phyloP scores from a whole-genome alignment of 768 basidiomycete genomes.

The Fomitopsis pulvina region DNA sequence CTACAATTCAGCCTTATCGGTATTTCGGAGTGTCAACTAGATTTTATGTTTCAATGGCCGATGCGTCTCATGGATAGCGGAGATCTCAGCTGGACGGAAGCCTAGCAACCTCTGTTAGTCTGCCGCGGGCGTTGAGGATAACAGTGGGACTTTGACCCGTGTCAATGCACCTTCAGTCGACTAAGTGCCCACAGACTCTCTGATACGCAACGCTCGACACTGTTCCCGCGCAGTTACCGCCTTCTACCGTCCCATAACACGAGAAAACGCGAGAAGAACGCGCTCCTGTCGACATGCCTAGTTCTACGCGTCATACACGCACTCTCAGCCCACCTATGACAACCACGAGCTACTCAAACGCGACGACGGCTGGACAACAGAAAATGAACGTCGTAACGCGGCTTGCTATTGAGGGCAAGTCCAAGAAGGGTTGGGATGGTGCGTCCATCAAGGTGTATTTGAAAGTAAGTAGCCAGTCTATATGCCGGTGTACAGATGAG shows the following conservation, averaged over 20 bases:
- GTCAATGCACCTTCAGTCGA: neutral
- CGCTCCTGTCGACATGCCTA: slow-evolving; percentile 4
- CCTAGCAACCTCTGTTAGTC: neutral
- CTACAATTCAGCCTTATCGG: too few relatives aligned
- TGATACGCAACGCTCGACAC: neutral
- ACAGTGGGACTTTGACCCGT: neutral
- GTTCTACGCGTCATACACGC: slow-evolving; percentile 20
- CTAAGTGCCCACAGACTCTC: neutral
- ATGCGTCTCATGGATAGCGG: too few relatives aligned
- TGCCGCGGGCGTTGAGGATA: neutral
- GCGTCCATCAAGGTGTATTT: slow-evolving; percentile 70
- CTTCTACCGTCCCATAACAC: neutral
- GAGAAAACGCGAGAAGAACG: slow-evolving; percentile 5
- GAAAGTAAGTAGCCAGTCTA: slow-evolving; percentile 40
- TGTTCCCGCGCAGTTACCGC: neutral
- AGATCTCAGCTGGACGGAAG: neutral
- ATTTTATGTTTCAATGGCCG: too few relatives aligned
- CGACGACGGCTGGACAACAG: slow-evolving; percentile 22
- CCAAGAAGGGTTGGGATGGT: slow-evolving; percentile 57
- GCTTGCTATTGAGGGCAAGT: slow-evolving; percentile 68
- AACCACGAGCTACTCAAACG: slow-evolving; percentile 13
- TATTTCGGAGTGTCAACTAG: too few relatives aligned
- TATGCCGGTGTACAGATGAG: neutral
- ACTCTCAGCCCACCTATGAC: slow-evolving; percentile 26
- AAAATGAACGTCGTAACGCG: slow-evolving; percentile 68